Percentiles rank a stretch among this genome's conserved stretches.
These are phyloP conservation scores for Solanum piurae DNA, from an alignment of 257 asterid species.

Conservation along the genomic window DNA sequence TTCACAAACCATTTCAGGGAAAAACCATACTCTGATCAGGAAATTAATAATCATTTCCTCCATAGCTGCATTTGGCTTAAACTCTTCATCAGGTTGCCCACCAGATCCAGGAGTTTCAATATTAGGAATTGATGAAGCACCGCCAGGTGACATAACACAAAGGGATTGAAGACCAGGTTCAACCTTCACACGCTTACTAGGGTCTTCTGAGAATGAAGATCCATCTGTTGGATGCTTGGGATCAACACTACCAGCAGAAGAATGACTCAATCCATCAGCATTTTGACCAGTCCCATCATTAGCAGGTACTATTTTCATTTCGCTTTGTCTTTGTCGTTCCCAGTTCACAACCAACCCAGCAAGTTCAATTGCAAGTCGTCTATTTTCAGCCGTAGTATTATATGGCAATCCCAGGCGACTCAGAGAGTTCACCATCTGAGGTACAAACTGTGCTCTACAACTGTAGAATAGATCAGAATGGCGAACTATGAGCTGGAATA, in stretches of 20 bases:
- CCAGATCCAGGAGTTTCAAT: conserved; percentile 90
- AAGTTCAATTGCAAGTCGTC: conserved; percentile 99
- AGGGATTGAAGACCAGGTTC: conserved; percentile 96
- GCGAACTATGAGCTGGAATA: conserved; percentile 99
- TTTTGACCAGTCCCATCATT: conserved; percentile 43
- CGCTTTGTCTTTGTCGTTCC: conserved; percentile 95
- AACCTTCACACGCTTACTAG: conserved; percentile 82
- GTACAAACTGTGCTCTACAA: conserved; percentile 99
- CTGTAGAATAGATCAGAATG: conserved; percentile 98
- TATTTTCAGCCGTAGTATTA: conserved; percentile 90
- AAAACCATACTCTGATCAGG: conserved; percentile 70
- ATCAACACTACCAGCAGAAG: conserved; percentile 45
- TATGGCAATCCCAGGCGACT: conserved; percentile 99
- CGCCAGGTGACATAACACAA: conserved; percentile 97
- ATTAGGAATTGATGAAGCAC: conserved; percentile 82
- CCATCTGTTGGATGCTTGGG: conserved; percentile 65
- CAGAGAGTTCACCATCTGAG: conserved; percentile 98
- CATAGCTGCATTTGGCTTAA: conserved; percentile 99
- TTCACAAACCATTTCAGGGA: conserved; percentile 1
- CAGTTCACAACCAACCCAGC: conserved; percentile 98
- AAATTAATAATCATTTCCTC: conserved; percentile 99
- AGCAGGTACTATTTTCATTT: conserved; percentile 55
- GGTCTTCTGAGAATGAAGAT: conserved; percentile 78
- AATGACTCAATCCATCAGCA: conserved; percentile 43
- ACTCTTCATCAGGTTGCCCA: conserved; percentile 97